A percentile compares a stretch with the other conserved stretches of the same genome.
Evolutionary conservation across 2,329 filamentous ascomycete genomes (phyloP).

Genomic region (Colletotrichum tofieldiae): DNA sequence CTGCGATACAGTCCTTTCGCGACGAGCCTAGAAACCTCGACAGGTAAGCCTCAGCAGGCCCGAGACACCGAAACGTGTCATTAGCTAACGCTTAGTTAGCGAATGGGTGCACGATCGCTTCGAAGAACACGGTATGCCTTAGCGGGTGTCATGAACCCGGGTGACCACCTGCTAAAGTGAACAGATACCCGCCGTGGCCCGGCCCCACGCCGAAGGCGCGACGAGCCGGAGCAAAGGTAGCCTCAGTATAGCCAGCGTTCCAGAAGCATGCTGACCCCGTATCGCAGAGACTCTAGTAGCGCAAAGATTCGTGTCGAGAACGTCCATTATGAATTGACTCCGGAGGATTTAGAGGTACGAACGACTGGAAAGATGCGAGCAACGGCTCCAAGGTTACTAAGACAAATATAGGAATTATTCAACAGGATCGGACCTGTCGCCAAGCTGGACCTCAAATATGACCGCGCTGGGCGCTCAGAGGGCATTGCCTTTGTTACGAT

Average conservation of each 20-base stretch:
- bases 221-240: slow-evolving; percentile 59
- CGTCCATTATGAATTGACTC: slow-evolving; percentile 91
- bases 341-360: slow-evolving; percentile 84
- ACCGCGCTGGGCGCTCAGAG: slow-evolving; percentile 89
- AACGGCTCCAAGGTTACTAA: slow-evolving; percentile 46
- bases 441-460: slow-evolving; percentile 82
- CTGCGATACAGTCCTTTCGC: slow-evolving; percentile 71
- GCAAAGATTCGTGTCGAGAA: slow-evolving; percentile 89
- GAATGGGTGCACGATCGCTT: slow-evolving; percentile 97
- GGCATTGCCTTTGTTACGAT: slow-evolving; percentile 90
- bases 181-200: slow-evolving; percentile 59
- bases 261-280: slow-evolving; percentile 41
- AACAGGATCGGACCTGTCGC: slow-evolving; percentile 80
- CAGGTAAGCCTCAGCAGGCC: slow-evolving; percentile 66
- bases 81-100: slow-evolving; percentile 59
- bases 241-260: slow-evolving; percentile 42
- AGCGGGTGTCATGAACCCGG: not conserved
- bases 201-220: slow-evolving; percentile 60
- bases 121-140: slow-evolving; percentile 76
- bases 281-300: slow-evolving; percentile 66
- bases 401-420: slow-evolving; percentile 79
- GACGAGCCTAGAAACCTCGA: slow-evolving; percentile 78
- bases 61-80: slow-evolving; percentile 34
- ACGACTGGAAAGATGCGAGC: not conserved
- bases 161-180: slow-evolving; percentile 32